phyloP scores from a whole-genome alignment of 1,284 basidiomycete species.

The Malassezia obtusa region DNA sequence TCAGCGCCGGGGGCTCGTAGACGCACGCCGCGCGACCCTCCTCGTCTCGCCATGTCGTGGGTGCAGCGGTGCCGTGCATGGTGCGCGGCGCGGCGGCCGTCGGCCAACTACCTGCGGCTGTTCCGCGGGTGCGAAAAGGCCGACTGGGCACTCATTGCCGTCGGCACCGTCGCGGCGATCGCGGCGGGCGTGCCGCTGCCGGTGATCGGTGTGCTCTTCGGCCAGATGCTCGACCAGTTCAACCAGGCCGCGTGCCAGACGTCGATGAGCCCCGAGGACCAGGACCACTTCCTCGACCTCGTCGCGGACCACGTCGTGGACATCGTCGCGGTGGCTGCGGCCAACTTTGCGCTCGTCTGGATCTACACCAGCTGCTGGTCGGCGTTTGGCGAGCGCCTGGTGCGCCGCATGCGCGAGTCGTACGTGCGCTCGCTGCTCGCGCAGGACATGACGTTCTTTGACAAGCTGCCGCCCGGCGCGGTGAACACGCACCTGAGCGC shows the following conservation, averaged over 20 bases:
- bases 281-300: conserved; percentile 18
- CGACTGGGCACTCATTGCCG: conserved; percentile 22
- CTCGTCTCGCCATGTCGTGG: background rate
- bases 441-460: conserved; percentile 49
- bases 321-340: conserved; percentile 30
- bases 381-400: conserved; percentile 31
- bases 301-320: conserved; percentile 31
- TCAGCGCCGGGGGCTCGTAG: too few species aligned
- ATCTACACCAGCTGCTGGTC: conserved; percentile 40
- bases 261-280: conserved; percentile 13
- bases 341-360: conserved; percentile 41
- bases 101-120: conserved; percentile 22
- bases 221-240: conserved; percentile 37
- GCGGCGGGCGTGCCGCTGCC: conserved; percentile 36
- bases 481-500: conserved; percentile 29
- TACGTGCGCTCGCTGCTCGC: conserved; percentile 50
- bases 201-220: conserved; percentile 35
- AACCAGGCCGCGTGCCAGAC: conserved; percentile 22
- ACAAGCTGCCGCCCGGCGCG: conserved; percentile 30
- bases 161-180: conserved; percentile 30
- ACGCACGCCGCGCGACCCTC: too few species aligned
- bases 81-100: background rate
- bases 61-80: background rate
- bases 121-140: conserved; percentile 18
- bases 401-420: conserved; percentile 44